A percentile compares a stretch with the other conserved stretches of the same genome.
Evolutionary conservation across 768 basidiomycete genomes (phyloP).

Genomic region (Leccinum uliginosum): DNA sequence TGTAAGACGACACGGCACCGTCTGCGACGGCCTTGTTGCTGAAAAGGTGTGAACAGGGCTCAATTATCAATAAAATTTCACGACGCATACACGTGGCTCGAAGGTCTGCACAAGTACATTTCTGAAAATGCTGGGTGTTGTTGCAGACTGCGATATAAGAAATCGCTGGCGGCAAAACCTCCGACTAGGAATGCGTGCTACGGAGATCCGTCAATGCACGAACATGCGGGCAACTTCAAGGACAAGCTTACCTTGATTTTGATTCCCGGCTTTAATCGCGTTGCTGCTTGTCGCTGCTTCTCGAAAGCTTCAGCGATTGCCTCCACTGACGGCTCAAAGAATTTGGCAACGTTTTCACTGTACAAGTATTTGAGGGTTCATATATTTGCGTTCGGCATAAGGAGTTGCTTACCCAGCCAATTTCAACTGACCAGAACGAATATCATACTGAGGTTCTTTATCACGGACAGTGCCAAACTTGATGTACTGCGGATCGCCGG

Average conservation of each 20-base stretch:
- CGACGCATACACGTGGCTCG: background rate
- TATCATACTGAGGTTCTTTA: constrained; percentile 30
- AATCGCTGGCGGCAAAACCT: background rate
- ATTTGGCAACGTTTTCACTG: constrained; percentile 34
- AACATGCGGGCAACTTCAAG: background rate
- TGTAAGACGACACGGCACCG: constrained; percentile 15
- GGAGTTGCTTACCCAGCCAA: constrained; percentile 30
- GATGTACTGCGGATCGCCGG: constrained; percentile 32
- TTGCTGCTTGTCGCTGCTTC: constrained; percentile 21
- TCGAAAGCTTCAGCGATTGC: constrained; percentile 33
- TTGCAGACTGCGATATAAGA: background rate
- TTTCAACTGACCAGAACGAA: constrained; percentile 35
- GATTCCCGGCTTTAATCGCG: constrained; percentile 16
- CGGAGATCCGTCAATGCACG: background rate
- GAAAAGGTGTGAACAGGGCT: background rate
- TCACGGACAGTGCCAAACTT: constrained; percentile 35
- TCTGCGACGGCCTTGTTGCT: background rate
- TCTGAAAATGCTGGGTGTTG: background rate
- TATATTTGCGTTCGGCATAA: background rate
- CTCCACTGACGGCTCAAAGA: constrained; percentile 42
- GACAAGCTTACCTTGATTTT: constrained; percentile 18
- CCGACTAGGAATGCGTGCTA: constrained; percentile 25
- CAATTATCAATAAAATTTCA: background rate
- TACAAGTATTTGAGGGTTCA: background rate
- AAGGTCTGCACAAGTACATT: background rate